These are phyloP conservation scores for Boehmeria nivea DNA, from an alignment of 306 rosid genomes.

Conservation along the genomic window DNA sequence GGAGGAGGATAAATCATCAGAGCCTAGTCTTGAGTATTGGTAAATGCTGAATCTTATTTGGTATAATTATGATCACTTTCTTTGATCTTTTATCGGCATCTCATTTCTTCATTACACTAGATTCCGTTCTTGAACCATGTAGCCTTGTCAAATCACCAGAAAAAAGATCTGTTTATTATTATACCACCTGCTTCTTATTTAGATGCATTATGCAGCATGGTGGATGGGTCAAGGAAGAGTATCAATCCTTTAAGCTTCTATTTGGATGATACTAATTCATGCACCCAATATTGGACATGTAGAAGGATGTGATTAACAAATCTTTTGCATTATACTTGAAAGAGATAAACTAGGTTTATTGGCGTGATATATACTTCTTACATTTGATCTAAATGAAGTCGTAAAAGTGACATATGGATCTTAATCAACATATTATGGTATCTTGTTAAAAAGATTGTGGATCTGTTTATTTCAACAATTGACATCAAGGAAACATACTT, in stretches of 20 bases:
- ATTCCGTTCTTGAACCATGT: not conserved
- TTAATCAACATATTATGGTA: not conserved
- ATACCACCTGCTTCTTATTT: too few relatives aligned
- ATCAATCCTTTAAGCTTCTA: too few relatives aligned
- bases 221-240: too few relatives aligned
- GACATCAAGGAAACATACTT: not conserved
- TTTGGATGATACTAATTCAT: too few relatives aligned
- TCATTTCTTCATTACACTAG: not conserved
- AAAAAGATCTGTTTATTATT: too few relatives aligned
- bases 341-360: too few relatives aligned
- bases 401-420: not conserved
- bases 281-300: too few relatives aligned
- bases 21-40: conserved; percentile 98
- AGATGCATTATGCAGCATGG: too few relatives aligned
- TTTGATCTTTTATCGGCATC: not conserved
- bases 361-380: too few relatives aligned
- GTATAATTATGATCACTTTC: not conserved
- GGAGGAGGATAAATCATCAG: conserved; percentile 96
- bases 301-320: too few relatives aligned
- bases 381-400: too few relatives aligned
- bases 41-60: conserved; percentile 22
- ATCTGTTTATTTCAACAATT: not conserved
- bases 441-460: not conserved
- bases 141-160: not conserved
- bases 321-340: too few relatives aligned